Evolutionary conservation across 1,284 basidiomycete species (phyloP).

Genomic region (Cutaneotrichosporon arboriforme): DNA sequence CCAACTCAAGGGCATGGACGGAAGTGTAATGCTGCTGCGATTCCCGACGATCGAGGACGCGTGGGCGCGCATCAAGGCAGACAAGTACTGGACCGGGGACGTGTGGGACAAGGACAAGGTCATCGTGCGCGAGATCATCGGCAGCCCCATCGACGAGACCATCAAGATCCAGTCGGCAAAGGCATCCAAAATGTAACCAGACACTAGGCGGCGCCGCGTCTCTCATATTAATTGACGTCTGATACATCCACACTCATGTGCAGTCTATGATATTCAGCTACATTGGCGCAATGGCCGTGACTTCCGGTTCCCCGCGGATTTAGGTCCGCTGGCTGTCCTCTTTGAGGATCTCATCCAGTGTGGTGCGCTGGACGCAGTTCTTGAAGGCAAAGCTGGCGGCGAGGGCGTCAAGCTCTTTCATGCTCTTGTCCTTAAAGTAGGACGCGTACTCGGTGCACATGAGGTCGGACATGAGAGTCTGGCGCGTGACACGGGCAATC

Average conservation of each 20-base stretch:
- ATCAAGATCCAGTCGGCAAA: slow-evolving; percentile 20
- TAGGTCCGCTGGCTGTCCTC: slow-evolving; percentile 23
- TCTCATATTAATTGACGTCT: too few species aligned
- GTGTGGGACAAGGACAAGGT: slow-evolving; percentile 44
- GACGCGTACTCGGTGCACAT: slow-evolving; percentile 62
- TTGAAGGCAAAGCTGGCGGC: slow-evolving; percentile 60
- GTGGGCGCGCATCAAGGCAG: slow-evolving; percentile 39
- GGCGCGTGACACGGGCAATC: slow-evolving; percentile 56
- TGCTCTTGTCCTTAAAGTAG: slow-evolving; percentile 56
- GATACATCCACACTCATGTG: too few species aligned
- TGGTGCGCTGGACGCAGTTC: slow-evolving; percentile 52
- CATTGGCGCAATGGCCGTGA: too few species aligned
- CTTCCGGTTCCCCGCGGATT: neutral
- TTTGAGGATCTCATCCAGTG: slow-evolving; percentile 43
- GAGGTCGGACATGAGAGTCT: slow-evolving; percentile 60
- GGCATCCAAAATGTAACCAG: too few species aligned
- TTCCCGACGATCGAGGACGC: slow-evolving; percentile 29
- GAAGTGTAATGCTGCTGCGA: slow-evolving; percentile 40
- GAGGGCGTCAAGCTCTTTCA: slow-evolving; percentile 57
- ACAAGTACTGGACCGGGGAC: slow-evolving; percentile 44
- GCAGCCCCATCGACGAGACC: slow-evolving; percentile 15
- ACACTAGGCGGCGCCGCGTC: too few species aligned
- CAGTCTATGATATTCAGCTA: too few species aligned
- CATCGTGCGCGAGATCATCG: slow-evolving; percentile 35
- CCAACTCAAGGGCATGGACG: slow-evolving; percentile 32